Conservation (phyloP, 192 early-diverging fungal species). For the Entrophospora sp. region DNA sequence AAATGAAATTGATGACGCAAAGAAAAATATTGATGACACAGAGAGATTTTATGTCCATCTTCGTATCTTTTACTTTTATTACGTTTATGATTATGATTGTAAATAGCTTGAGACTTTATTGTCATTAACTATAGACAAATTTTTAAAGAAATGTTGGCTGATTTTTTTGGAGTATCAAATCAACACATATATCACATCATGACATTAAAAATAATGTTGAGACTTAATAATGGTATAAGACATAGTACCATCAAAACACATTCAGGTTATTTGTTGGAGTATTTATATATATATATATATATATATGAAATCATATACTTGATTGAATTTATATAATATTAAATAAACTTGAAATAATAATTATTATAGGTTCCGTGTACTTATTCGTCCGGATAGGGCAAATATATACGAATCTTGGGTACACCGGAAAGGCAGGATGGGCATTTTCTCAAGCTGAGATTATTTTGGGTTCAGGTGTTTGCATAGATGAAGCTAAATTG, state of each 20-base stretch:
- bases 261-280: slow-evolving; percentile 23
- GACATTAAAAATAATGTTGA: slow-evolving; percentile 44
- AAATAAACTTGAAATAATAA: neutral
- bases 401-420: slow-evolving; percentile 56
- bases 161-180: slow-evolving; percentile 51
- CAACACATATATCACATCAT: slow-evolving; percentile 47
- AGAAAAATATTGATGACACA: slow-evolving; percentile 34
- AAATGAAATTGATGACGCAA: slow-evolving; percentile 23
- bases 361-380: slow-evolving; percentile 32
- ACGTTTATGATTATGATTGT: neutral
- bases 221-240: slow-evolving; percentile 44
- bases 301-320: neutral
- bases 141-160: slow-evolving; percentile 39
- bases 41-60: slow-evolving; percentile 44
- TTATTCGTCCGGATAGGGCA: slow-evolving; percentile 42
- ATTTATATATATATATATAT: neutral
- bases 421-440: slow-evolving; percentile 61
- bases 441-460: slow-evolving; percentile 43
- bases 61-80: slow-evolving; percentile 24
- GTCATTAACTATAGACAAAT: neutral
- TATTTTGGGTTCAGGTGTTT: slow-evolving; percentile 19
- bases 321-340: neutral
- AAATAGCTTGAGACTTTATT: neutral
- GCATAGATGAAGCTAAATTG: slow-evolving; percentile 22
- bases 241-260: slow-evolving; percentile 17